phyloP scores from a whole-genome alignment of 2,329 filamentous ascomycete genomes.

The Epichloe sp. region DNA sequence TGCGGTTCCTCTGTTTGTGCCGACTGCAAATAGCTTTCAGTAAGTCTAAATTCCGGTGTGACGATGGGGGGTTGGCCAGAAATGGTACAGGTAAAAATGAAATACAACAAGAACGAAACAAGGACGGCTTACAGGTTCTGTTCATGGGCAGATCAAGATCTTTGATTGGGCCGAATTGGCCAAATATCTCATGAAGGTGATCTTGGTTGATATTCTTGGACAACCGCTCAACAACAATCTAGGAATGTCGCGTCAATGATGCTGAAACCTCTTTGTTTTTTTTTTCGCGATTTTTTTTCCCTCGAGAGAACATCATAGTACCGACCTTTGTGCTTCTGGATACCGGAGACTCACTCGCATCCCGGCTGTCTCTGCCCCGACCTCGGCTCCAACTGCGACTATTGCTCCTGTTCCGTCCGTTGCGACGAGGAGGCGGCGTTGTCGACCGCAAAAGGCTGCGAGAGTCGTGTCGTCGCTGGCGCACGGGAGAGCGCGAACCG shows the following conservation, averaged over 20 bases:
- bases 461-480: slow-evolving; percentile 20
- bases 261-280: background rate
- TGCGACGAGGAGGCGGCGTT: slow-evolving; percentile 19
- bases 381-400: slow-evolving; percentile 21
- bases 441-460: slow-evolving; percentile 20
- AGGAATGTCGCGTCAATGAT: background rate
- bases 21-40: slow-evolving; percentile 38
- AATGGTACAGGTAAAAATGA: background rate
- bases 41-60: background rate
- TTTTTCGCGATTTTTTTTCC: background rate
- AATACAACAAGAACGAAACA: background rate
- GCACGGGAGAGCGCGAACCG: slow-evolving; percentile 19
- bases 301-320: background rate
- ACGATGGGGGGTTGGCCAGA: too few species aligned
- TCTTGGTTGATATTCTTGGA: slow-evolving; percentile 88
- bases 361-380: slow-evolving; percentile 21
- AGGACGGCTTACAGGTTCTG: slow-evolving; percentile 52
- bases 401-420: slow-evolving; percentile 18
- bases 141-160: slow-evolving; percentile 88
- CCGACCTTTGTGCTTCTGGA: slow-evolving; percentile 40
- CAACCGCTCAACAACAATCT: slow-evolving; percentile 93
- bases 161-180: slow-evolving; percentile 70
- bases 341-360: slow-evolving; percentile 24
- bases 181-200: slow-evolving; percentile 86
- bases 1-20: slow-evolving; percentile 82